A percentile compares a stretch with the other conserved stretches of the same genome.
Evolutionary conservation across 2,329 filamentous ascomycete genomes (phyloP).

Genomic region (Fusarium sp.): DNA sequence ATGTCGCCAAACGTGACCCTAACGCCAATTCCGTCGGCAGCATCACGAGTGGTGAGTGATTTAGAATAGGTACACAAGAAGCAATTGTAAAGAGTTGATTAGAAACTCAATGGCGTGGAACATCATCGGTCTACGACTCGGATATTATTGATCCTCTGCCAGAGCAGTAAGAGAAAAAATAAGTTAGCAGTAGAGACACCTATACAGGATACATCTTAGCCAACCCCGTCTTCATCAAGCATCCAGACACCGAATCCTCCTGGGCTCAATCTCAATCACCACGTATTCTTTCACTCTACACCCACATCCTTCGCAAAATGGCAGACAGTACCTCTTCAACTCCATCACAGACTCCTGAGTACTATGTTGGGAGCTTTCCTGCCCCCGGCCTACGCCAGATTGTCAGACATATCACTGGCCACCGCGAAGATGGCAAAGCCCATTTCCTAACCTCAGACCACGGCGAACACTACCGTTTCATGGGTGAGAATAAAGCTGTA

Average conservation of each 20-base stretch:
- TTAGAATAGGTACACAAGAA: neutral
- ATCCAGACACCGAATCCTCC: neutral
- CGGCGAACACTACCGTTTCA: neutral
- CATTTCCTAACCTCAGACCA: neutral
- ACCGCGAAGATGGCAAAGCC: neutral
- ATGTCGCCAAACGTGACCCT: neutral
- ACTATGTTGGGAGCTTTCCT: neutral
- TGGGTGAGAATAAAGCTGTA: neutral
- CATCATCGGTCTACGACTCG: accelerated
- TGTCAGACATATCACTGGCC: neutral
- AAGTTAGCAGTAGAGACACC: accelerated
- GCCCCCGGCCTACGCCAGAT: neutral
- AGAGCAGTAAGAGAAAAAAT: accelerated
- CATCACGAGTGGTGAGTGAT: neutral
- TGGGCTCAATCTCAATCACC: no score
- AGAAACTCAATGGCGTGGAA: neutral
- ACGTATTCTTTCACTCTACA: accelerated
- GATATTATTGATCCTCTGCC: accelerated
- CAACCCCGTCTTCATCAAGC: neutral
- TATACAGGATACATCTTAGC: neutral
- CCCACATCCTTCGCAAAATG: neutral
- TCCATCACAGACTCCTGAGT: neutral
- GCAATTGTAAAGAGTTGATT: neutral
- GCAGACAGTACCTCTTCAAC: neutral
- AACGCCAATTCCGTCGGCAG: neutral